phyloP scores from a whole-genome alignment of 2,329 filamentous ascomycete genomes.

The Endothia cerciana region DNA sequence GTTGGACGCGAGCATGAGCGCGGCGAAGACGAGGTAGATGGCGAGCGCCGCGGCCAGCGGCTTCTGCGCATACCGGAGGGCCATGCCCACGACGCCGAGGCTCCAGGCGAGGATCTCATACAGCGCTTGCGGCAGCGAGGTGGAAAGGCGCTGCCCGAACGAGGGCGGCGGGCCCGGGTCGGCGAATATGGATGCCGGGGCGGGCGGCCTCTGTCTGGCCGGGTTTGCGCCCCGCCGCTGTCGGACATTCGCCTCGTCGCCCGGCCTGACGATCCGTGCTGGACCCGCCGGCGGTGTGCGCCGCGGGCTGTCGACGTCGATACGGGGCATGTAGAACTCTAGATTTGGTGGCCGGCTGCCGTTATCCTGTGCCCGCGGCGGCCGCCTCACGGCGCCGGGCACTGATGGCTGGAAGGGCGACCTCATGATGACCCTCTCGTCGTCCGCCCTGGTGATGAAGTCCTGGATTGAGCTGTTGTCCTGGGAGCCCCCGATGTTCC shows the following conservation, averaged over 20 bases:
- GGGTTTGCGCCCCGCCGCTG: constrained; percentile 33
- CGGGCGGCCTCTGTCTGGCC: constrained; percentile 16
- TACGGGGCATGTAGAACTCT: constrained; percentile 57
- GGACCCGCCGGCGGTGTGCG: constrained; percentile 40
- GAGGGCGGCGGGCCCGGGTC: constrained; percentile 31
- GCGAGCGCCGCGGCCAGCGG: constrained; percentile 66
- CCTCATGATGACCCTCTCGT: constrained; percentile 58
- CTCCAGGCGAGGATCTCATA: constrained; percentile 52
- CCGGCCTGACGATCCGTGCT: constrained; percentile 40
- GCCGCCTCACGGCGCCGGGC: constrained; percentile 41
- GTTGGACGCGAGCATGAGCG: constrained; percentile 62
- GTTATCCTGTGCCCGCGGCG: constrained; percentile 32
- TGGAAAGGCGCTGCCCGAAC: constrained; percentile 39
- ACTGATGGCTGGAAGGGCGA: constrained; percentile 60
- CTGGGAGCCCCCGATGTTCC: constrained; percentile 52
- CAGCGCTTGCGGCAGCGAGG: constrained; percentile 43
- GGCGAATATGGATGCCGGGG: constrained; percentile 6
- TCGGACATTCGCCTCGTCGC: constrained; percentile 34
- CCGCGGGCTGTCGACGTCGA: constrained; percentile 46
- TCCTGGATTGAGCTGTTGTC: constrained; percentile 56
- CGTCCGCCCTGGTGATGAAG: constrained; percentile 57
- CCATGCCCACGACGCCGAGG: constrained; percentile 59
- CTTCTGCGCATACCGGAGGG: constrained; percentile 65
- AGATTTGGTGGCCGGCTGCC: constrained; percentile 50
- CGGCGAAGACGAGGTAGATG: constrained; percentile 62